Evolutionary conservation across 805 yeast species (phyloP), one percentile per base, ranked within the genome.

Genomic region (Tetrapisispora phaffii): DNA sequence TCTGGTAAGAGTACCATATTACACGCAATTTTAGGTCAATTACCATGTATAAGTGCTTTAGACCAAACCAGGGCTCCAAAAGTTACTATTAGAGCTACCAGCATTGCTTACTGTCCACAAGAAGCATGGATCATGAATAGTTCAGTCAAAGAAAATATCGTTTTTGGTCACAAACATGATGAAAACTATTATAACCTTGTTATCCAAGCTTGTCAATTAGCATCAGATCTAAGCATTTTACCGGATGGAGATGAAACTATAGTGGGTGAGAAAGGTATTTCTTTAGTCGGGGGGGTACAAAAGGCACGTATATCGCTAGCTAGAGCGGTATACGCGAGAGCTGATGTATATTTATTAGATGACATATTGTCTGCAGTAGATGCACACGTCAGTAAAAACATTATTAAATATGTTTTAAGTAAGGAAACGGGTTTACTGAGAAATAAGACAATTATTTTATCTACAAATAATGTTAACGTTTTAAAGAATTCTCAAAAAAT

Each of bases 331-430:
- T 81, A 81, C 56, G 64, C 84, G 0, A 65, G 79, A 44, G 70
- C 75, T 2, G 84, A 80, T 59, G 67, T 80, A 7, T 74, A 75
- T 47, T 57, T 81, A 34, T 52, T 81, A 44, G 88, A 81, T 63
- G 88, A 81, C 57, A 70, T 81, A 22, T 65, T 81, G 46, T 74
- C 82, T 51, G 87, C 87, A 2, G 88, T 81, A 17, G 88, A 81
- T 65, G 78, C 84, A 2, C 80, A 80, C 56, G 88, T 81, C 41
- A 78, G 82, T 38, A 73, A 68, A 48, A 73, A 71, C 44, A 73
- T 79, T 44, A 71, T 76, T 50, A 67, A 74, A 6, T 54, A 70
- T 33, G 82, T 79, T 15, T 56, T 78, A 16, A 67, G 70, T 31
- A 58, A 54, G 35, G 49, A 55, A 9, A 48, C 49, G 7, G 84